Base-by-base conservation (phyloP, 1,284 basidiomycete genomes). In the Boletus sp. region DNA sequence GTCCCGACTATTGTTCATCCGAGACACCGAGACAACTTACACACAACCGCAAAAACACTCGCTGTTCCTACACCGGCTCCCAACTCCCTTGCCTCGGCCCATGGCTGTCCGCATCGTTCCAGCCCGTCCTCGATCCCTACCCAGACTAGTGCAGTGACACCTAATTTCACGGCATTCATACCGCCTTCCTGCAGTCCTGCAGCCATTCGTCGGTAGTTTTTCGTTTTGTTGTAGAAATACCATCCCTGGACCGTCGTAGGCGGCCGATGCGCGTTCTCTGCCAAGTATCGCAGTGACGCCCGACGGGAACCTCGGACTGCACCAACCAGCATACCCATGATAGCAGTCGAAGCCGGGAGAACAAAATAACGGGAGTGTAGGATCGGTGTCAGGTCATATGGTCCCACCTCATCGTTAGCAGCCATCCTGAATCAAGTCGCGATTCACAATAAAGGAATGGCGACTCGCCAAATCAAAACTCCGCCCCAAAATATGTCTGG, bases 171-270 rank as follows among this genome's bases (percentile, higher is more conserved):
- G 2, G 78, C 84, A 41, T 88, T 78, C 49, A 57, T 52, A 1
- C 78, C 81, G 2, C 79, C 90, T 20, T 78, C 81, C 58, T 78
- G 79, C 61, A 91, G 62, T n/a, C 78, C 89, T 1, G 77, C 84
- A 54, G 82, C 76, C 63, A 90, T 75, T 57, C 91, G 80, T 58
- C 78, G 75, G 72, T 92, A 92, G 71, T 93, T 93, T 69, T 92
- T 93, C 34, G 89, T 91, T 74, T 92, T 92, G 66, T 90, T 87
- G 78, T 92, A 93, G 59, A 90, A 85, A 65, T 92, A 93, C 91
- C 90, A 93, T 56, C 90, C 90, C 55, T 83, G 78, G 48, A 91
- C 76, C 25, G 90, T 93, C 59, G 70, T 83, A 25, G 90, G 90
- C 44, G 86, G 74, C 45, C 88, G 75, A 67, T 93, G 91, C 30